Evolutionary conservation across 2,329 filamentous ascomycete genomes (phyloP), one percentile per base, ranked within the genome.

Genomic region (Diaporthe sp.): DNA sequence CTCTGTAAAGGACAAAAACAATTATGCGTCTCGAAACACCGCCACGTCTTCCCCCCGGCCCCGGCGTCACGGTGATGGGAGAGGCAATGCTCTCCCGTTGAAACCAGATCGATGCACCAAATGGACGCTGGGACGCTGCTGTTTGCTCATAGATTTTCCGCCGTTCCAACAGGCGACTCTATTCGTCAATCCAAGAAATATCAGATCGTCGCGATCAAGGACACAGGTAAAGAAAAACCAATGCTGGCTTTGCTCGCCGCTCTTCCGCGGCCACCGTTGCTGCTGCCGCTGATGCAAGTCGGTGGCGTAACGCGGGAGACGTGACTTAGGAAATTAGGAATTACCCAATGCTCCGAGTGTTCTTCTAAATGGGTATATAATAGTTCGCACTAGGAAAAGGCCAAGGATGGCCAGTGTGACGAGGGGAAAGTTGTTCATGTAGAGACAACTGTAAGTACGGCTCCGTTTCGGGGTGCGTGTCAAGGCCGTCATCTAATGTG

Each of bases 281-380:
- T 69, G 65, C 65, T 69, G 65, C 22, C 62, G 44, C 3, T 73
- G 49, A 31, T 65, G 71, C 58, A 34, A 57, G 15, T 65, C 46
- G 49, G 71, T 73, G n/a, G 42, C 58, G 39, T 34, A 42, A 65
- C 46, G 49, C 51, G 39, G 34, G n/a, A 69, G 65, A 12, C 65
- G 34, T 53, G 34, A 69, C 65, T 73, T 34, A 53, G 39, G 39
- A 44, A 65, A 73, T 73, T 73, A 73, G 34, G 58, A 57, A 73
- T 65, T 65, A 55, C 71, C 58, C 71, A 31, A 65, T 65, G 42
- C 44, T 55, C 71, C 55, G 34, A 57, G 49, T 28, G 31, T 39
- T 55, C 71, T 25, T 65, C 55, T 73, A 65, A 65, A 44, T 57
- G 71, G 71, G 71, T 65, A 65, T 73, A 73, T 73, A 65, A 34